Evolutionary conservation across 1,284 basidiomycete species (phyloP).

Genomic region (Ustilago trichophora): DNA sequence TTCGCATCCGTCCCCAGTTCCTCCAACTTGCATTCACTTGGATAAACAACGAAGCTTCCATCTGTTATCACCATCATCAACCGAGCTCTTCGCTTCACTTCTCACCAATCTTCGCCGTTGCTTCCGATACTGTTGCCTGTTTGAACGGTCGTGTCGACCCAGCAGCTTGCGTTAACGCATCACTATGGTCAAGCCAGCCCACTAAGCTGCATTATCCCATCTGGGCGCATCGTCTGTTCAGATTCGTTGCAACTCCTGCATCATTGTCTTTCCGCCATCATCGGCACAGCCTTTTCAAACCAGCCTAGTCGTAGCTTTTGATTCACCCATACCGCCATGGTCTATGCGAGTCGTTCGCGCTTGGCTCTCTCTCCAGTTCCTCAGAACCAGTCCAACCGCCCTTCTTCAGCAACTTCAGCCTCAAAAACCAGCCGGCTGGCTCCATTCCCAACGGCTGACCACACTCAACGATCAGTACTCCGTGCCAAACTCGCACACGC

Average conservation of each 20-base stretch:
- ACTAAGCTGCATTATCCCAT: conserved; percentile 1
- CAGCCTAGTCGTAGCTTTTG: background rate
- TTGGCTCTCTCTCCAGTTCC: conserved; percentile 32
- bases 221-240: background rate
- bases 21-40: too few species aligned
- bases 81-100: too few species aligned
- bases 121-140: too few species aligned
- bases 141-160: background rate
- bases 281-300: too few species aligned
- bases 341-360: conserved; percentile 22
- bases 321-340: conserved; percentile 15
- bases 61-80: too few species aligned
- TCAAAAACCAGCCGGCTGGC: background rate
- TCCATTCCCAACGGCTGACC: background rate
- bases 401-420: background rate
- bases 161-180: background rate
- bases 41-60: too few species aligned
- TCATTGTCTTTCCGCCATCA: background rate
- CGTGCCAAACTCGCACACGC: conserved; percentile 18
- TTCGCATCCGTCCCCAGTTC: background rate
- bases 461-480: conserved; percentile 5
- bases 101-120: too few species aligned
- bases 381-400: conserved; percentile 11
- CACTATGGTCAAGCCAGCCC: conserved; percentile 6
- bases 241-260: background rate